A percentile compares a stretch with the other conserved stretches of the same genome.
Conservation (phyloP, 345 rosid genomes). For the Populus euphratica region DNA sequence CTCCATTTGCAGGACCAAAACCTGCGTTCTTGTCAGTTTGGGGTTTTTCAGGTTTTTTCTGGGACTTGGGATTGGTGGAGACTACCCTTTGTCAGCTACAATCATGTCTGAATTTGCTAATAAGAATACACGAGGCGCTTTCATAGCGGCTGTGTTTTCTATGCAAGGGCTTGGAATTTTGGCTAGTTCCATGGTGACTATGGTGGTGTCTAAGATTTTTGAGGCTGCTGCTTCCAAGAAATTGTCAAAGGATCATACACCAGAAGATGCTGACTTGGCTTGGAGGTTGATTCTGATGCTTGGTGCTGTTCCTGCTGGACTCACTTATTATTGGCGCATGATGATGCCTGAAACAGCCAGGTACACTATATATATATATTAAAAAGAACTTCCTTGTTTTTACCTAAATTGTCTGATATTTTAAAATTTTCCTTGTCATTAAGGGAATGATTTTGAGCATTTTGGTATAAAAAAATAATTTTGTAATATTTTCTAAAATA, state of each 20-base stretch:
- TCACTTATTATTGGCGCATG: conserved; percentile 79
- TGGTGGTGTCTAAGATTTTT: conserved; percentile 43
- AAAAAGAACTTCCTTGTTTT: neutral
- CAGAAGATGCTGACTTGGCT: conserved; percentile 48
- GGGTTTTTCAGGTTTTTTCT: conserved; percentile 60
- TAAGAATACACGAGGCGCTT: conserved; percentile 64
- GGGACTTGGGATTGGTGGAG: conserved; percentile 76
- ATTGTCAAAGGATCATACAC: conserved; percentile 21
- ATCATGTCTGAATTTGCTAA: conserved; percentile 85
- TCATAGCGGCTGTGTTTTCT: conserved; percentile 67
- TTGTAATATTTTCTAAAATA: no score
- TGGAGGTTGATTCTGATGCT: conserved; percentile 76
- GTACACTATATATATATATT: conserved; percentile 11
- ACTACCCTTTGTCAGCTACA: conserved; percentile 73
- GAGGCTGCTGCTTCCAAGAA: conserved; percentile 2
- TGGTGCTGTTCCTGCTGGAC: conserved; percentile 73
- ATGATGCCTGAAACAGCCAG: conserved; percentile 87
- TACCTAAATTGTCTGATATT: no score
- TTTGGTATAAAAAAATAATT: neutral
- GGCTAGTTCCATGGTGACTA: conserved; percentile 48
- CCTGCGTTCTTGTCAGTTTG: conserved; percentile 53
- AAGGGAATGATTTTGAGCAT: no score
- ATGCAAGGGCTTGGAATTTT: conserved; percentile 76
- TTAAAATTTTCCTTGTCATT: no score
- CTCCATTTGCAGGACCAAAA: conserved; percentile 49